Evolutionary conservation across 1,284 basidiomycete species (phyloP).

Genomic region (Melampsora americana): DNA sequence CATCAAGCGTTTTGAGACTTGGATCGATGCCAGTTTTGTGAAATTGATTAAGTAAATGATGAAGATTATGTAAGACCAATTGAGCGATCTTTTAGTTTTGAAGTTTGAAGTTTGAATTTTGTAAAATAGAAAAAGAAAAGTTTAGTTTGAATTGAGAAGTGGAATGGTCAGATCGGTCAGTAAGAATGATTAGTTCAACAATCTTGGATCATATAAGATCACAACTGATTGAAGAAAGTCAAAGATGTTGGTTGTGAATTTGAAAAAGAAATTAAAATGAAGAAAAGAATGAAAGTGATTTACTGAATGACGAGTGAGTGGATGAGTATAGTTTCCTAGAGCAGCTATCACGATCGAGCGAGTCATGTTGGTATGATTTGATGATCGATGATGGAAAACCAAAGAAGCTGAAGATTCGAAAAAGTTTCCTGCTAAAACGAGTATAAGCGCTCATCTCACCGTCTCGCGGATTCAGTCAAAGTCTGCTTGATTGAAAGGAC

Average conservation of each 20-base stretch:
- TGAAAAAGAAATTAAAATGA: neutral
- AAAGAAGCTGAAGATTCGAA: too few species aligned
- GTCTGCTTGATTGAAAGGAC: too few species aligned
- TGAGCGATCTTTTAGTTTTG: conserved; percentile 16
- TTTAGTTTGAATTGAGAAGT: neutral
- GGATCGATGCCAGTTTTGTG: conserved; percentile 5
- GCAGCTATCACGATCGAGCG: conserved; percentile 13
- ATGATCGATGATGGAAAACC: too few species aligned
- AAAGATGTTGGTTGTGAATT: neutral
- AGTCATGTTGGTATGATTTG: too few species aligned
- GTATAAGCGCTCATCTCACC: too few species aligned
- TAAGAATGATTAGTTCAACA: neutral
- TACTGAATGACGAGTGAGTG: conserved; percentile 32
- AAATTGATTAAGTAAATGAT: conserved; percentile 10
- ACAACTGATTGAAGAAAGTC: neutral
- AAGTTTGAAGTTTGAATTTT: too few species aligned
- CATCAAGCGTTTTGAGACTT: neutral
- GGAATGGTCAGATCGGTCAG: too few species aligned
- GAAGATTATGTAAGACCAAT: conserved; percentile 21
- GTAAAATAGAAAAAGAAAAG: neutral
- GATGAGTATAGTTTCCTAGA: conserved; percentile 25
- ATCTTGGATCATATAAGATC: neutral
- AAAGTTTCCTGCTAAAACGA: too few species aligned
- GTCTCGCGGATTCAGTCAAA: too few species aligned
- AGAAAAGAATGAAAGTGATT: neutral